Evolutionary conservation across 495 filamentous ascomycete genomes (phyloP).

Genomic region (Extremus antarcticus): DNA sequence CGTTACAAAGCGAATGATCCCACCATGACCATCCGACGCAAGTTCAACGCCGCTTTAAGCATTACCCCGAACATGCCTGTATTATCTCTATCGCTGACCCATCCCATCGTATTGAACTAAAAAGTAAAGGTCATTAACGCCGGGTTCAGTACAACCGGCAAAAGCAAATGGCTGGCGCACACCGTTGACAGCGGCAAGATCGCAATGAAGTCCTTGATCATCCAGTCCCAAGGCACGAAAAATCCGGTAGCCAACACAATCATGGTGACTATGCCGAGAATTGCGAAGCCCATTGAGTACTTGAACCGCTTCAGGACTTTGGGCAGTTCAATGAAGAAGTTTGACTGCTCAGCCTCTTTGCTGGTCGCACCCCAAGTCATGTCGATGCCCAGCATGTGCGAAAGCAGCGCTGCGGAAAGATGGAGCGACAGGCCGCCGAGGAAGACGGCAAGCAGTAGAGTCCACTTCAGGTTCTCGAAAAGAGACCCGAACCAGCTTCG

Average conservation of each 20-base stretch:
- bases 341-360: conserved; percentile 49
- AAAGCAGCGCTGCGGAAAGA: conserved; percentile 36
- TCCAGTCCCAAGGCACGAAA: conserved; percentile 42
- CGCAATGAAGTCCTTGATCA: conserved; percentile 45
- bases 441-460: conserved; percentile 37
- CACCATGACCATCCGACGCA: too few relatives aligned
- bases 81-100: too few relatives aligned
- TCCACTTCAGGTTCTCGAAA: conserved; percentile 38
- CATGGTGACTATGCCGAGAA: conserved; percentile 38
- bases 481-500: conserved; percentile 25
- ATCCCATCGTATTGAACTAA: conserved; percentile 24
- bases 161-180: conserved; percentile 44
- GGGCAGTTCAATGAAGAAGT: conserved; percentile 50
- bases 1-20: too few relatives aligned
- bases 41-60: too few relatives aligned
- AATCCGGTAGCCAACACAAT: conserved; percentile 29
- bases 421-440: conserved; percentile 39
- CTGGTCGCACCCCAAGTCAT: conserved; percentile 41
- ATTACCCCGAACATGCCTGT: too few relatives aligned
- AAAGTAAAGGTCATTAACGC: conserved; percentile 58
- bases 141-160: conserved; percentile 53
- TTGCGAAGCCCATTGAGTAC: conserved; percentile 46
- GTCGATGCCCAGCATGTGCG: conserved; percentile 38
- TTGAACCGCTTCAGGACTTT: conserved; percentile 48
- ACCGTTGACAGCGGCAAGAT: conserved; percentile 47